Evolutionary conservation across 768 basidiomycete species (phyloP).

Genomic region (Ramaria sp.): DNA sequence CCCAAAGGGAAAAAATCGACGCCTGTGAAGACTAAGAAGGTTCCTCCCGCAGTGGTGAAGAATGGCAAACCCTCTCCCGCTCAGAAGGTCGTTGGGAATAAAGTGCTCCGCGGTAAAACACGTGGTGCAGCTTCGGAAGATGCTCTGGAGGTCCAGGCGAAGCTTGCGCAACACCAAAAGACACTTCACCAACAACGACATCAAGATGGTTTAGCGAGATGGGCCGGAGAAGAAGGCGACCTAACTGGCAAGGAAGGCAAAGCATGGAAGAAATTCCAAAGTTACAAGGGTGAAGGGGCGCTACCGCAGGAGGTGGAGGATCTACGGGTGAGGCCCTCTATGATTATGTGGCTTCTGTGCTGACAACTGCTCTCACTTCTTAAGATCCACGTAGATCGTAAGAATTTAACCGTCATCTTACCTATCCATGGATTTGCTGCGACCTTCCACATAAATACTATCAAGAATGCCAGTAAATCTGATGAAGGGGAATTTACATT

Average conservation of each 20-base stretch:
- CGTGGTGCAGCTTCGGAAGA: slow-evolving; percentile 82
- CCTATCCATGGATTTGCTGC: slow-evolving; percentile 94
- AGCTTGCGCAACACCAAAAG: slow-evolving; percentile 78
- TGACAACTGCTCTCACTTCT: neutral
- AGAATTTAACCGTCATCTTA: slow-evolving; percentile 78
- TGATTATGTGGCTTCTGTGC: slow-evolving; percentile 3
- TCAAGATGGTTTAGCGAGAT: slow-evolving; percentile 69
- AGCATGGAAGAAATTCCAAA: slow-evolving; percentile 91
- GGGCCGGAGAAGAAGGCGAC: slow-evolving; percentile 71
- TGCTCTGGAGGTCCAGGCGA: slow-evolving; percentile 63
- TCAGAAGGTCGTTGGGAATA: slow-evolving; percentile 69
- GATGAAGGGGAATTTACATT: slow-evolving; percentile 95
- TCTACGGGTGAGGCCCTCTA: slow-evolving; percentile 47
- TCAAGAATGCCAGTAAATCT: slow-evolving; percentile 95
- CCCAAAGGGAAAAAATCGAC: slow-evolving; percentile 43
- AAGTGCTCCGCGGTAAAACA: slow-evolving; percentile 84
- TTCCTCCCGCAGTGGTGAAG: slow-evolving; percentile 35
- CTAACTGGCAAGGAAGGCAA: slow-evolving; percentile 78
- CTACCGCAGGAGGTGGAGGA: slow-evolving; percentile 76
- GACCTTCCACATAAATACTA: slow-evolving; percentile 96
- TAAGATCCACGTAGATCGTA: slow-evolving; percentile 87
- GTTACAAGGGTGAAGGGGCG: slow-evolving; percentile 90
- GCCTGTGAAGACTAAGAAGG: slow-evolving; percentile 40
- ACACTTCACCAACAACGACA: slow-evolving; percentile 73
- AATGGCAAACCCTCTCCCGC: slow-evolving; percentile 54